Conservation (phyloP, 768 basidiomycete species). For the Tricholoma sp. region DNA sequence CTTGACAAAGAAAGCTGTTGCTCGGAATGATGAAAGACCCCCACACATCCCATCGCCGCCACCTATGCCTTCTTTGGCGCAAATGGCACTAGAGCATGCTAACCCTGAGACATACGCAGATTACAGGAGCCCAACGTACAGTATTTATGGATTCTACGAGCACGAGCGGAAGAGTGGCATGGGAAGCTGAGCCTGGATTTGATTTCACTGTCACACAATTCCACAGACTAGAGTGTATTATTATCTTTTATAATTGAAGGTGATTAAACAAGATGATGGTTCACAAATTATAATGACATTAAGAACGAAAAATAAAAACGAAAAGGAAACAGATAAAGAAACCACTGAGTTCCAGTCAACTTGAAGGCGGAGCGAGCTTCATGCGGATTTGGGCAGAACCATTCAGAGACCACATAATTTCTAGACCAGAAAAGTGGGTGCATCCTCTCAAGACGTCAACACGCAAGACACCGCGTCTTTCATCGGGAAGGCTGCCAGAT, state of each 20-base stretch:
- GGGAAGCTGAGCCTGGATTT: conserved; percentile 2
- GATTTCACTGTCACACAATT: neutral
- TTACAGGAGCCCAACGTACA: conserved; percentile 80
- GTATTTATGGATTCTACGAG: conserved; percentile 73
- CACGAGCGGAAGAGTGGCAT: conserved; percentile 48
- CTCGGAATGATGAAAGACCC: conserved; percentile 50
- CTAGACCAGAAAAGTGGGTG: neutral
- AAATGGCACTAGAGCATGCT: conserved; percentile 67
- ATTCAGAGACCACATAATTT: neutral
- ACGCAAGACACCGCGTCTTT: neutral
- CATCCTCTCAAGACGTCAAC: neutral
- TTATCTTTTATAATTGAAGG: neutral
- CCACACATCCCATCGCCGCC: conserved; percentile 81
- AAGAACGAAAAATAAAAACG: no score
- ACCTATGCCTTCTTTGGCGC: conserved; percentile 64
- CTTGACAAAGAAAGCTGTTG: conserved; percentile 2
- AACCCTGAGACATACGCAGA: conserved; percentile 59
- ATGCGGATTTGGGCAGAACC: neutral
- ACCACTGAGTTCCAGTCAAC: neutral
- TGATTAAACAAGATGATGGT: no score
- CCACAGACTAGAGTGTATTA: neutral
- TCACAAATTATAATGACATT: no score
- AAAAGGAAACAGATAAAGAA: no score
- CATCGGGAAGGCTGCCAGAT: neutral
- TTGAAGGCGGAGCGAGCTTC: neutral